Conservation (phyloP, 202 grass and related monocot genomes). For the Digitaria exilis region DNA sequence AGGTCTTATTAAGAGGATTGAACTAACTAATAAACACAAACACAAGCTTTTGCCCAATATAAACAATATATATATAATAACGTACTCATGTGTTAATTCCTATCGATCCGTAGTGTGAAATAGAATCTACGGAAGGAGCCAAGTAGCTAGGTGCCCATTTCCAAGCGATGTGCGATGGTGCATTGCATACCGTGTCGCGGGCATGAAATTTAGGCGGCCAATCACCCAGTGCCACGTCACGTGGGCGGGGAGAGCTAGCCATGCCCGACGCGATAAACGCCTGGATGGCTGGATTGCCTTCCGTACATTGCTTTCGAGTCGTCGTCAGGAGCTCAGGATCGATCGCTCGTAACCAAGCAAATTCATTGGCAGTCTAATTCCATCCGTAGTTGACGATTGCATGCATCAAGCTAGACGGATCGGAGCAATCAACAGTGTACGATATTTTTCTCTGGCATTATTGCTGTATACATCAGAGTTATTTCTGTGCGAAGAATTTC, state of each 20-base stretch:
- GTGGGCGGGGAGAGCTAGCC: neutral
- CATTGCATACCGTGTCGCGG: slow-evolving; percentile 1
- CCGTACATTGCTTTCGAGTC: slow-evolving; percentile 27
- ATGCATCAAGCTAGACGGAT: neutral
- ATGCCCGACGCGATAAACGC: neutral
- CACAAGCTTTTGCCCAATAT: neutral
- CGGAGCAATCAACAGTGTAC: neutral
- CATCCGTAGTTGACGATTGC: neutral
- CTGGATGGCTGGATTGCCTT: slow-evolving; percentile 42
- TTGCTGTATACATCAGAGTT: neutral
- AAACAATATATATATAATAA: neutral
- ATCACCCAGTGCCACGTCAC: slow-evolving; percentile 26
- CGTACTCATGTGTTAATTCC: neutral
- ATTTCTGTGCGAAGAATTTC: too few relatives aligned
- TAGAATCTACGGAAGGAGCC: slow-evolving; percentile 27
- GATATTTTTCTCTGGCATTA: neutral
- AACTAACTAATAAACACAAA: neutral
- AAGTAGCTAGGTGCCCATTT: neutral
- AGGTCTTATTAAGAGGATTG: too few relatives aligned
- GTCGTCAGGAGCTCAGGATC: neutral
- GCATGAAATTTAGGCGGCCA: slow-evolving; percentile 40
- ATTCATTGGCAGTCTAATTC: neutral
- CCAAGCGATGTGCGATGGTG: neutral
- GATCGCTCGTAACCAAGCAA: slow-evolving; percentile 16
- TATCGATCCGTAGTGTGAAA: neutral